Conservation (phyloP, 1,139 yeast species). For the Hanseniaspora gamundiae region DNA sequence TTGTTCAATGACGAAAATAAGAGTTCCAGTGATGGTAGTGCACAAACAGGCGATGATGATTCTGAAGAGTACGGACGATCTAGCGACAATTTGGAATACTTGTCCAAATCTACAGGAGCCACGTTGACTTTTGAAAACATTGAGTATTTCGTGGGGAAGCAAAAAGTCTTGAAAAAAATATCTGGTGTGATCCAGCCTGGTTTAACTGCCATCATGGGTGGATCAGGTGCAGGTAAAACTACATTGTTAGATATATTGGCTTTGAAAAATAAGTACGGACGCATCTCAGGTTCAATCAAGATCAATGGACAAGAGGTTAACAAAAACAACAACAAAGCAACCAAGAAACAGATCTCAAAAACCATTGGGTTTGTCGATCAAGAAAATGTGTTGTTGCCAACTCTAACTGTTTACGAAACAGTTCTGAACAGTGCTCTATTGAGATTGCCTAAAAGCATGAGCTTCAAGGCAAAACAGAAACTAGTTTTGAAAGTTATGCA, state of each 20-base stretch:
- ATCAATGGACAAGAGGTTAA: constrained; percentile 58
- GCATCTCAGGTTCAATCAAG: constrained; percentile 47
- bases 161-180: constrained; percentile 41
- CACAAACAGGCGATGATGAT: constrained; percentile 14
- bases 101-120: constrained; percentile 55
- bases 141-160: constrained; percentile 38
- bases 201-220: constrained; percentile 93
- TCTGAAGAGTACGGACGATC: too few relatives aligned
- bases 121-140: constrained; percentile 65
- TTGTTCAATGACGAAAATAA: constrained; percentile 31
- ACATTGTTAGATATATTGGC: constrained; percentile 86
- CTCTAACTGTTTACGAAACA: constrained; percentile 90
- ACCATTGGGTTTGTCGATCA: constrained; percentile 95
- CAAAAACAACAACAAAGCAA: constrained; percentile 5
- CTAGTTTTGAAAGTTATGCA: constrained; percentile 76
- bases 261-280: constrained; percentile 71
- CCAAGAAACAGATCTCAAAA: constrained; percentile 39
- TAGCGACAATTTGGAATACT: constrained; percentile 33
- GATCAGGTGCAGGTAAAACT: constrained; percentile 97
- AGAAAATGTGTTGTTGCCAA: constrained; percentile 82
- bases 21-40: constrained; percentile 8
- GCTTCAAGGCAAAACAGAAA: constrained; percentile 55
- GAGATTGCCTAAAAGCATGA: constrained; percentile 73
- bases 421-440: constrained; percentile 84
- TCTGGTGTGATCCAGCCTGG: constrained; percentile 77